Evolutionary conservation across 768 basidiomycete genomes (phyloP).

Genomic region (Phallus indusiatus): DNA sequence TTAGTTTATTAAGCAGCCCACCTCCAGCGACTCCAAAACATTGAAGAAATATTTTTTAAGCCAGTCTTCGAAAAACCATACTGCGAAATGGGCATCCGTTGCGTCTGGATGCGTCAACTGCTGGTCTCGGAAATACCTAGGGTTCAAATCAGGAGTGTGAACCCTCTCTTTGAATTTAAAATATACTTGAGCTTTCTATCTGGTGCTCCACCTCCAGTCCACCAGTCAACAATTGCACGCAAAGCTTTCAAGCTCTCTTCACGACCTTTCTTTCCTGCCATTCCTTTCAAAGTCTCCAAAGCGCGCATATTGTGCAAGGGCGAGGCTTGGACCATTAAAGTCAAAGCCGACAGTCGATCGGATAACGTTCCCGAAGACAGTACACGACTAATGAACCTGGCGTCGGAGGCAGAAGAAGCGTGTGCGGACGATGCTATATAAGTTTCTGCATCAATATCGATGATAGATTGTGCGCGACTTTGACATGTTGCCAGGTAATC

Average conservation of each 20-base stretch:
- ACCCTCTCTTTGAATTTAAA: neutral
- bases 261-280: slow-evolving; percentile 86
- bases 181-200: slow-evolving; percentile 76
- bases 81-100: slow-evolving; percentile 62
- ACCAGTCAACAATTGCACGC: slow-evolving; percentile 93
- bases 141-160: neutral
- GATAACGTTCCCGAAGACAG: slow-evolving; percentile 84
- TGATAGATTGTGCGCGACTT: slow-evolving; percentile 38
- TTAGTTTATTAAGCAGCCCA: slow-evolving; percentile 19
- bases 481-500: slow-evolving; percentile 36
- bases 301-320: slow-evolving; percentile 81
- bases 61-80: slow-evolving; percentile 97
- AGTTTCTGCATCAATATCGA: slow-evolving; percentile 31
- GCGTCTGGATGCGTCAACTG: slow-evolving; percentile 52
- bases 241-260: slow-evolving; percentile 88
- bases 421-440: slow-evolving; percentile 35
- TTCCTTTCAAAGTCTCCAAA: slow-evolving; percentile 59
- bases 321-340: slow-evolving; percentile 70
- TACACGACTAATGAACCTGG: slow-evolving; percentile 74
- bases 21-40: slow-evolving; percentile 84
- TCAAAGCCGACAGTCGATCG: slow-evolving; percentile 84
- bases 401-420: slow-evolving; percentile 53
- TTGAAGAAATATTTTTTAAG: slow-evolving; percentile 95
- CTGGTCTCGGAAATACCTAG: slow-evolving; percentile 87
- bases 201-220: slow-evolving; percentile 90